Base-by-base conservation (phyloP, 2,329 filamentous ascomycete genomes). In the Graphilbum ipis-grandicollis region DNA sequence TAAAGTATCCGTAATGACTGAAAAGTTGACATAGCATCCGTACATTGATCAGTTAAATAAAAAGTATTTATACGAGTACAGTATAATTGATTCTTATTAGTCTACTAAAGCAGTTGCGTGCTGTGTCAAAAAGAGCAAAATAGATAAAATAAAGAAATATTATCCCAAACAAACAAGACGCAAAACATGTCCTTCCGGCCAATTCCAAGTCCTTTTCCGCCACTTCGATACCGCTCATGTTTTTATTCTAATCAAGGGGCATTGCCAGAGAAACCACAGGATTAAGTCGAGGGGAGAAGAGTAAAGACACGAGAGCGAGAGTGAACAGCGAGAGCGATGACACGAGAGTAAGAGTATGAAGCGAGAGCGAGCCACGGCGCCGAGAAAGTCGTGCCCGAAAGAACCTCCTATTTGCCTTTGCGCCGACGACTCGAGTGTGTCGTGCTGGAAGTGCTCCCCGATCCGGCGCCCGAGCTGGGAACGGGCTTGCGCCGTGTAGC, bases 381-480 rank as follows among this genome's bases (percentile, higher is more conserved):
- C n/a, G n/a, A n/a, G n/a, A n/a, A n/a, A n/a, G n/a, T n/a, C n/a
- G n/a, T n/a, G n/a, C n/a, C n/a, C n/a, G n/a, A n/a, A n/a, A n/a
- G 28, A 29, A 15, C 26, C 9, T 28, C 12, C 34, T 40, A 39
- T 40, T 39, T 40, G 28, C 34, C 36, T 33, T 41, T 44, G 8
- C 42, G 38, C 29, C 39, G 40, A 6, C 42, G 42, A 26, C 40
- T 38, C 10, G 40, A 19, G 14, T 39, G 40, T n/a, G n/a, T n/a
- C 18, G 28, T 12, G 18, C 10, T 29, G 3, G 34, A 32, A 17
- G 30, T 22, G 21, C 15, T 31, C 31, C 33, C 40, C 19, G 38
- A n/a, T n/a, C 38, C 3, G 28, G 17, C 9, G 29, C 29, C 18
- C n/a, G n/a, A 15, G 4, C 29, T 15, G 15, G 29, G 21, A 10